Conservation (phyloP, 768 basidiomycete genomes). For the Trametes villosa region DNA sequence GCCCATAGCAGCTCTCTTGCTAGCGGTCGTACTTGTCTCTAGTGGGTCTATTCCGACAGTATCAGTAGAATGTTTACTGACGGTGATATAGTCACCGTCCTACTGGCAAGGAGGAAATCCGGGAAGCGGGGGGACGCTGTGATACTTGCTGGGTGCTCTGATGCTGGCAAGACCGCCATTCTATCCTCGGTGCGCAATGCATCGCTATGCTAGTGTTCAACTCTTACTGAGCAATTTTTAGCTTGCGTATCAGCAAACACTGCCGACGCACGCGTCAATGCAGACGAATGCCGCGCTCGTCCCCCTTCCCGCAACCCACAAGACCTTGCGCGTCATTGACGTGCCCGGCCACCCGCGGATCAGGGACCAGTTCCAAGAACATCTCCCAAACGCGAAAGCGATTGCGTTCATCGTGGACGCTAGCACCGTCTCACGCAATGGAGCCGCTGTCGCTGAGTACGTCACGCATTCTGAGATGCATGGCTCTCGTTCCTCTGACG, state of each 20-base stretch:
- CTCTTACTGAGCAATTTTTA: conserved; percentile 35
- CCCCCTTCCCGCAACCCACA: conserved; percentile 45
- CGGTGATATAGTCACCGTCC: conserved; percentile 37
- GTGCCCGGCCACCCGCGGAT: conserved; percentile 87
- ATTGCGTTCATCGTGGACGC: conserved; percentile 83
- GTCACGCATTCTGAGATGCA: conserved; percentile 33
- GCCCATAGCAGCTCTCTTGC: conserved; percentile 45
- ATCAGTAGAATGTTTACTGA: background rate
- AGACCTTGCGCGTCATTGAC: conserved; percentile 63
- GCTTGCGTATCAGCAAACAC: conserved; percentile 66
- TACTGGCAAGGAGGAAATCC: conserved; percentile 48
- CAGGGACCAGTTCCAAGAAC: conserved; percentile 70
- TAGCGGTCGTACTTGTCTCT: conserved; percentile 48
- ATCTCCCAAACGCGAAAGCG: conserved; percentile 63
- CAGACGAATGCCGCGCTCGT: conserved; percentile 67
- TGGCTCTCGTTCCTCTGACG: background rate
- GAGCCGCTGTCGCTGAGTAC: conserved; percentile 77
- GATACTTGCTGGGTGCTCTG: conserved; percentile 75
- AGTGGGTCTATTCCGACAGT: conserved; percentile 41
- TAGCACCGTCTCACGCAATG: conserved; percentile 77
- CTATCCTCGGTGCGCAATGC: conserved; percentile 61
- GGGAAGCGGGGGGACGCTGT: conserved; percentile 59
- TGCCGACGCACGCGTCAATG: conserved; percentile 77
- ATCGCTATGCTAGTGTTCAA: conserved; percentile 2
- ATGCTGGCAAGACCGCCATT: conserved; percentile 83